phyloP scores from a whole-genome alignment of 2,329 filamentous ascomycete genomes.

The Teratosphaeria destructans region DNA sequence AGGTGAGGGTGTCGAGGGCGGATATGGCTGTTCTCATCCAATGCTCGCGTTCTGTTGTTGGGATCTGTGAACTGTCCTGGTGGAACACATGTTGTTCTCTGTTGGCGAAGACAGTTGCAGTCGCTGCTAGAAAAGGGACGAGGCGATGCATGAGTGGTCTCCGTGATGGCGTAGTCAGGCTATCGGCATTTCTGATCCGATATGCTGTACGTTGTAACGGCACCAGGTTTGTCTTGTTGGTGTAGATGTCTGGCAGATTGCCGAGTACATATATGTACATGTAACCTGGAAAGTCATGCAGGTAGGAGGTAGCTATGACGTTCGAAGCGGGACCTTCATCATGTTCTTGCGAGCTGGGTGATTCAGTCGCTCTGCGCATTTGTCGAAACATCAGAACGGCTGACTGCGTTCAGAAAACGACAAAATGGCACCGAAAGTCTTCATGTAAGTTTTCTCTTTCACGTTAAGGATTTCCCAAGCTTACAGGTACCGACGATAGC shows the following conservation, averaged over 20 bases:
- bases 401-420: background rate
- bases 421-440: constrained; percentile 19
- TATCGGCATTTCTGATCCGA: background rate
- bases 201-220: background rate
- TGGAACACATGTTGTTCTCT: background rate
- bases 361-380: too few relatives aligned
- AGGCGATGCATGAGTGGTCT: background rate
- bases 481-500: constrained; percentile 5
- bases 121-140: background rate
- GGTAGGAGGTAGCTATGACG: background rate
- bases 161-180: background rate
- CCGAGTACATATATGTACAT: background rate
- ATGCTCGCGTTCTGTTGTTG: constrained; percentile 11
- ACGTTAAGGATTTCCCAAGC: background rate
- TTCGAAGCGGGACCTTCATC: background rate
- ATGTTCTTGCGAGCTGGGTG: too few relatives aligned
- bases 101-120: background rate
- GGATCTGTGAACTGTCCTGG: background rate
- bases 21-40: constrained; percentile 45
- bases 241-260: background rate
- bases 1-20: constrained; percentile 32
- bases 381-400: too few relatives aligned
- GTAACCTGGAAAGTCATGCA: background rate
- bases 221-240: background rate
- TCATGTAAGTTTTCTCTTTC: constrained; percentile 13